phyloP scores from a whole-genome alignment of 495 filamentous ascomycete genomes.

The Halenospora varia region DNA sequence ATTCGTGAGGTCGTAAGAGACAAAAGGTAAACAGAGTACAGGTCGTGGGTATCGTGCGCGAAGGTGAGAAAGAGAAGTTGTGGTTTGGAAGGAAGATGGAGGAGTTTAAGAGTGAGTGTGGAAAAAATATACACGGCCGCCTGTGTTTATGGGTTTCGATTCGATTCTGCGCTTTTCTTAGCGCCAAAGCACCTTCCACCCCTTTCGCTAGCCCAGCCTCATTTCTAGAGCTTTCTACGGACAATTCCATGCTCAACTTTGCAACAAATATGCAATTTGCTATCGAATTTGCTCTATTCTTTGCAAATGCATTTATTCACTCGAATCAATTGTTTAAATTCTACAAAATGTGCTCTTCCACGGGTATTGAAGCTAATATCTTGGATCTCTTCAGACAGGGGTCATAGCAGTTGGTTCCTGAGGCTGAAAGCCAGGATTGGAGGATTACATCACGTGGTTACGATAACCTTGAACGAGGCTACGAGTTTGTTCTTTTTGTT shows the following conservation, averaged over 20 bases:
- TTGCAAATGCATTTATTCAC: neutral
- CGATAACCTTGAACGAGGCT: neutral
- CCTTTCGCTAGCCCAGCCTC: neutral
- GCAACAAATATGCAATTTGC: neutral
- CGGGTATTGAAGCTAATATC: neutral
- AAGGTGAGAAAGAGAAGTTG: neutral
- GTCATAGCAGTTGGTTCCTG: neutral
- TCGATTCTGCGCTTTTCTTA: conserved; percentile 3
- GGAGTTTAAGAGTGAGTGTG: neutral
- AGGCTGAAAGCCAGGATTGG: neutral
- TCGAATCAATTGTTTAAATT: no score
- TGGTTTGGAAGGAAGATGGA: neutral
- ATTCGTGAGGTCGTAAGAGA: neutral
- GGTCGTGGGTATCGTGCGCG: neutral
- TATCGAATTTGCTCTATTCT: neutral
- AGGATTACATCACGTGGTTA: neutral
- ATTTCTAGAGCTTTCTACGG: neutral
- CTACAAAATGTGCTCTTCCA: neutral
- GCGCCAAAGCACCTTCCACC: neutral
- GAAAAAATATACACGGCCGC: neutral
- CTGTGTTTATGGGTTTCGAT: neutral
- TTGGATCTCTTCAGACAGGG: neutral
- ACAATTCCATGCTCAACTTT: neutral
- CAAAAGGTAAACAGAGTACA: neutral
- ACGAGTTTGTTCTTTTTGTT: neutral